These are phyloP conservation scores for Apostasia ramifera DNA, from an alignment of 106 monocot species.

Conservation along the genomic window DNA sequence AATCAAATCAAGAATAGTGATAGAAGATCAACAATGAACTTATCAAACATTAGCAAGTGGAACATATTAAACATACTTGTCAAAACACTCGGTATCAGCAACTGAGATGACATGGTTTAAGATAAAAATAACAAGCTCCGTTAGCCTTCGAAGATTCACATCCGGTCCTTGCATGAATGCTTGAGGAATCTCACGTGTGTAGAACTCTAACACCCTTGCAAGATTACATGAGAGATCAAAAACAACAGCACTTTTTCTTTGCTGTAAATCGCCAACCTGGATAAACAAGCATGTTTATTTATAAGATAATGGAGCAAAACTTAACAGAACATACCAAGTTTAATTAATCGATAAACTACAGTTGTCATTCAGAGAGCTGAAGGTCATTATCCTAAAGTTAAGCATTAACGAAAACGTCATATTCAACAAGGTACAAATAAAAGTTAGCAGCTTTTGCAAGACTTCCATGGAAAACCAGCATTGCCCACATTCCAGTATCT, in stretches of 20 bases:
- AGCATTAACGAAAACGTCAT: too few relatives aligned
- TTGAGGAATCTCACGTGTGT: conserved; percentile 73
- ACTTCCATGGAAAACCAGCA: too few relatives aligned
- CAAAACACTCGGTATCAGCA: conserved; percentile 84
- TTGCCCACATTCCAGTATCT: too few relatives aligned
- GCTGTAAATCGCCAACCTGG: conserved; percentile 78
- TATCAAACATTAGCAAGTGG: not conserved
- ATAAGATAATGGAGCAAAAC: not conserved
- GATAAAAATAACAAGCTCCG: conserved; percentile 86
- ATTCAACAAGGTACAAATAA: too few relatives aligned
- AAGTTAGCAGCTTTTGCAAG: too few relatives aligned
- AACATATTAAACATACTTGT: conserved; percentile 57
- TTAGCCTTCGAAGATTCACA: conserved; percentile 85
- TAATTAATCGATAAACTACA: too few relatives aligned
- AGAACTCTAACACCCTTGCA: conserved; percentile 81
- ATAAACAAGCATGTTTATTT: not conserved
- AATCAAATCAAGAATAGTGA: too few relatives aligned
- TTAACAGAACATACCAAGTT: too few relatives aligned
- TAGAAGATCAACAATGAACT: too few relatives aligned
- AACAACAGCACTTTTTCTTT: conserved; percentile 88
- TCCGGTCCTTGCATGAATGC: conserved; percentile 79
- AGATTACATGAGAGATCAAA: conserved; percentile 95
- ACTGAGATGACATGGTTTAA: conserved; percentile 81
- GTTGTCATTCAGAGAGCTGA: too few relatives aligned
- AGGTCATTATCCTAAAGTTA: too few relatives aligned